These are phyloP conservation scores for Puccinia brachypodii DNA, from an alignment of 1,284 basidiomycete species.

Conservation along the genomic window DNA sequence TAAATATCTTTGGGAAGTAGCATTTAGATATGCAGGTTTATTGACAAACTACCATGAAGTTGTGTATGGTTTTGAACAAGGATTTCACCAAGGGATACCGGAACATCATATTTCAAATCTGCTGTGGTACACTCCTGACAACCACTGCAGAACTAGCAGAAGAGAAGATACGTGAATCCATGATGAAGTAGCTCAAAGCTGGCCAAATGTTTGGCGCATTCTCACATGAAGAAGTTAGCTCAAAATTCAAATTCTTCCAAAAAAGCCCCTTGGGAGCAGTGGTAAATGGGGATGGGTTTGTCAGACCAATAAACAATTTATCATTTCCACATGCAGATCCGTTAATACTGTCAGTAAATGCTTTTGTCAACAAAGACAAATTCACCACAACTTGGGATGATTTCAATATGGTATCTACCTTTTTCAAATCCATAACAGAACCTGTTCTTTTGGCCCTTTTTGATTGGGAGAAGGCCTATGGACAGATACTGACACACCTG, in stretches of 20 bases:
- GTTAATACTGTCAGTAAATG: background rate
- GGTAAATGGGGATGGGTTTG: background rate
- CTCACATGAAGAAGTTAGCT: background rate
- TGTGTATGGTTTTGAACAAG: background rate
- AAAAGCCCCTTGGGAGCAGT: constrained; percentile 7
- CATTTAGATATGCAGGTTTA: background rate
- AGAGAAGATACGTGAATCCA: background rate
- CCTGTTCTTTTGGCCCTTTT: too few species aligned
- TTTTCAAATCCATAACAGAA: background rate
- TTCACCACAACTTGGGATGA: constrained; percentile 26
- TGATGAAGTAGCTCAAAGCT: background rate
- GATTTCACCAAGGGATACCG: background rate
- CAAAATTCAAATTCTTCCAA: background rate
- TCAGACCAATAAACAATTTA: background rate
- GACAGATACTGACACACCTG: too few species aligned
- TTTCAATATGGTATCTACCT: background rate
- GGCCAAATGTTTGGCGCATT: background rate
- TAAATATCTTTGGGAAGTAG: background rate
- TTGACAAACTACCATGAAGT: background rate
- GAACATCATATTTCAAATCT: background rate
- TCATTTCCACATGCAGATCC: background rate
- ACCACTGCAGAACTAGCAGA: background rate
- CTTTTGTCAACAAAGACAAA: background rate
- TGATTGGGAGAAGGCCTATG: too few species aligned
- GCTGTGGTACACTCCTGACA: background rate